Base-by-base conservation (phyloP, 169 alveolate species). In the Neospora caninum region DNA sequence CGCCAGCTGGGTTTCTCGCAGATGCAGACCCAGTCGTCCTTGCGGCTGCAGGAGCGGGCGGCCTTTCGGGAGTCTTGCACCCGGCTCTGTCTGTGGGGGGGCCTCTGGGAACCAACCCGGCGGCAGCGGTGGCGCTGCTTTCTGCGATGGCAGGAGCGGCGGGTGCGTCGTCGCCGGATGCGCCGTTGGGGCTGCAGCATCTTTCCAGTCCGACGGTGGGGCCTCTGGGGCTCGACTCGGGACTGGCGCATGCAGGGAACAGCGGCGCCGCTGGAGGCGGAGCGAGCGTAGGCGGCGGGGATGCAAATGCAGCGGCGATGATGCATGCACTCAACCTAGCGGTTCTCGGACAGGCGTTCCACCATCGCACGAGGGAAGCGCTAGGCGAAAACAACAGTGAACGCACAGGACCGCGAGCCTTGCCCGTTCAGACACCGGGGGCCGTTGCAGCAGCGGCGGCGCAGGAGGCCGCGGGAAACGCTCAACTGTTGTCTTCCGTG, bases 381-480 rank as follows among this genome's bases (percentile, higher is more conserved):
- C 49, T 4, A n/a, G 43, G 45, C 2, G 86, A n/a, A 10, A 38
- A 41, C 89, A 43, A 31, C 89, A 25, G 10, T 13, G 67, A 36
- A n/a, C 31, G 43, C 16, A 13, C 43, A 73, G 84, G 45, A 36
- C 49, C 1, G 20, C 43, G 45, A 73, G 84, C 43, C n/a, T 31
- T 73, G 9, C 27, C 27, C 9, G 45, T 73, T 73, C 84, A 22
- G 84, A 31, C 39, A 20, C 84, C 39, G 84, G n/a, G 43, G 34
- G 89, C 89, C 69, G 64, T 36, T 25, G 67, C 89, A 39, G 89
- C 67, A 42, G 69, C 89, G n/a, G 53, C 89, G 31, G 86, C 86
- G 42, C 29, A 18, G 13, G 86, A 78, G 86, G 86, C n/a, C 39
- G 86, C 45, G 4, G 86, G 86, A 13, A 78, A 78, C 20, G 86